Base-by-base conservation (phyloP, 805 yeast species). In the Vanderwaltozyma verrucispora region DNA sequence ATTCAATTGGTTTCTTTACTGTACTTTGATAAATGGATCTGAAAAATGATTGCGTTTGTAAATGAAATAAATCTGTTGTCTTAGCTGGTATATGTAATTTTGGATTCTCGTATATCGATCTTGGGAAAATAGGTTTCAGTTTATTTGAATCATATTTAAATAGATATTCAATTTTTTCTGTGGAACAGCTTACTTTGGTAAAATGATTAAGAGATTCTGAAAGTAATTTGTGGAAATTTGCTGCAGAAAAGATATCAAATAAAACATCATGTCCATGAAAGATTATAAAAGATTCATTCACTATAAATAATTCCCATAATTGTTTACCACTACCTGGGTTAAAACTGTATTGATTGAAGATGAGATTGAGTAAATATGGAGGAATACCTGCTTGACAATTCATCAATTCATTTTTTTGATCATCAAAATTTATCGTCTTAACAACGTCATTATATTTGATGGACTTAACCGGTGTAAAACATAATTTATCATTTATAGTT, bases 211-310 rank as follows among this genome's bases (percentile, higher is more conserved):
- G 32, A 28, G 50, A 49, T 13, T 39, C 20, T 12, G 48, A 33
- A 31, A 56, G 43, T 24, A 47, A 35, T 26, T 48, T 50, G 30
- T 53, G 59, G 23, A 56, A 49, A 33, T 47, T 48, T 16, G 58
- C 56, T 14, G 54, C 56, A 2, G 60, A 49, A 39, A 53, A 56
- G 3, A 46, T 41, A 38, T 56, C 62, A 45, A 56, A 56, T 23
- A 56, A 37, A 3, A 44, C 44, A 32, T 55, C 60, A 32, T 53
- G 54, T 3, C 60, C 60, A 44, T 56, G 59, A 27, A 56, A 55
- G 5, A 54, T 40, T 3, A 55, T 34, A 35, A 50, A 32, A 3
- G 50, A 41, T 28, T 51, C 56, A 38, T 55, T 56, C 8, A 55
- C 45, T 1, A 55, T 35, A 36, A 38, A 52, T 10, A 56, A 25